These are phyloP conservation scores for Fusarium continuum DNA, from an alignment of 2,329 filamentous ascomycete species.

Conservation along the genomic window DNA sequence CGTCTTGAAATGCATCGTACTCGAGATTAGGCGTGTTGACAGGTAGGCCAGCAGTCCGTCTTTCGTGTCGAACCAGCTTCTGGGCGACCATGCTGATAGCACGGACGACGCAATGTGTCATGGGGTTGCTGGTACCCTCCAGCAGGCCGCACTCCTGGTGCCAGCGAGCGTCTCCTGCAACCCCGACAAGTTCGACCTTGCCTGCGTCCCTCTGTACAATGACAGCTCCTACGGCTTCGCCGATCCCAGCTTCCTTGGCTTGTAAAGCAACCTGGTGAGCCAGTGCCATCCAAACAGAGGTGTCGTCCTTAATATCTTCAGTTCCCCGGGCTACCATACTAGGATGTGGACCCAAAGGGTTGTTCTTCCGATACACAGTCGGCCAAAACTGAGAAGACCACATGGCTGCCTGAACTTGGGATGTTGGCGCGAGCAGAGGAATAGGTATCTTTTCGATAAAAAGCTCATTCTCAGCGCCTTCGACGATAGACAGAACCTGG, in stretches of 20 bases:
- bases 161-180: constrained; percentile 82
- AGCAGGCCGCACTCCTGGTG: constrained; percentile 59
- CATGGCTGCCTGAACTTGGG: constrained; percentile 74
- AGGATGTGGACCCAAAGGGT: constrained; percentile 85
- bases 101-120: constrained; percentile 80
- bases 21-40: constrained; percentile 54
- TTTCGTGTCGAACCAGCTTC: constrained; percentile 67
- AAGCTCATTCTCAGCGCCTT: constrained; percentile 61
- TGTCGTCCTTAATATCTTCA: constrained; percentile 71
- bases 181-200: constrained; percentile 69
- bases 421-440: constrained; percentile 78
- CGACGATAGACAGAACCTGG: constrained; percentile 56
- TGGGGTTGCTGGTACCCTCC: constrained; percentile 70
- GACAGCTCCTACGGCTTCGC: constrained; percentile 77
- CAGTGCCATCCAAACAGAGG: constrained; percentile 72
- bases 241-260: constrained; percentile 65
- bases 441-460: constrained; percentile 73
- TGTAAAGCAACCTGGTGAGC: constrained; percentile 71
- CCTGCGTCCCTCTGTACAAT: constrained; percentile 71
- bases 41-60: constrained; percentile 51
- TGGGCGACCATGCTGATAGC: constrained; percentile 85
- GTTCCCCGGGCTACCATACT: constrained; percentile 75
- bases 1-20: constrained; percentile 73
- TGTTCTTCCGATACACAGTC: constrained; percentile 85
- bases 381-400: constrained; percentile 86